Conservation (phyloP, 371 early-diverging fungal species). For the Gilbertella persicaria region DNA sequence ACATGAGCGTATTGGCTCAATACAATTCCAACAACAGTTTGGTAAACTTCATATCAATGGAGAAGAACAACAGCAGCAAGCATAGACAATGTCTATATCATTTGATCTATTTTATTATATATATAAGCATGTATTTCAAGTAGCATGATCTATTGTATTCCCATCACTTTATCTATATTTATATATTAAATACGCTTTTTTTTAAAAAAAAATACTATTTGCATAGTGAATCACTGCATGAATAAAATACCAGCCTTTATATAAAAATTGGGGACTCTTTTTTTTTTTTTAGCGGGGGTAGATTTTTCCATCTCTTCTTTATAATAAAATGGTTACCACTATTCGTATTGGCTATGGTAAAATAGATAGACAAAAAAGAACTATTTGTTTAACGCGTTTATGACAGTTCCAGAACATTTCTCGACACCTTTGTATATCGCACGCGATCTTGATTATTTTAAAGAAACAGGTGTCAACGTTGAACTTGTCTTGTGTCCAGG, state of each 20-base stretch:
- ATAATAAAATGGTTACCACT: constrained; percentile 12
- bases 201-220: too few relatives aligned
- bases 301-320: not conserved
- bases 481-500: constrained; percentile 71
- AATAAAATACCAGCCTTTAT: too few relatives aligned
- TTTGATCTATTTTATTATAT: too few relatives aligned
- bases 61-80: constrained; percentile 11
- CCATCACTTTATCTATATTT: too few relatives aligned
- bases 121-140: too few relatives aligned
- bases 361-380: not conserved
- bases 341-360: constrained; percentile 53
- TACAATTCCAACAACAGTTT: constrained; percentile 36
- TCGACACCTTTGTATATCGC: constrained; percentile 79
- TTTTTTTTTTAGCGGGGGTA: constrained; percentile 4
- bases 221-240: too few relatives aligned
- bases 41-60: constrained; percentile 30
- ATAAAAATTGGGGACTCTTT: too few relatives aligned
- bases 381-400: not conserved
- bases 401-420: constrained; percentile 85
- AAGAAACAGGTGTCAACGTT: constrained; percentile 57
- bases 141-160: too few relatives aligned
- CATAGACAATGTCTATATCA: too few relatives aligned
- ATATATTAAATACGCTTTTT: too few relatives aligned
- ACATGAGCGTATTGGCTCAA: constrained; percentile 26
- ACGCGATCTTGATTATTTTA: constrained; percentile 61